Evolutionary conservation across 2,329 filamentous ascomycete species (phyloP).

Genomic region (Epichloe sibirici): DNA sequence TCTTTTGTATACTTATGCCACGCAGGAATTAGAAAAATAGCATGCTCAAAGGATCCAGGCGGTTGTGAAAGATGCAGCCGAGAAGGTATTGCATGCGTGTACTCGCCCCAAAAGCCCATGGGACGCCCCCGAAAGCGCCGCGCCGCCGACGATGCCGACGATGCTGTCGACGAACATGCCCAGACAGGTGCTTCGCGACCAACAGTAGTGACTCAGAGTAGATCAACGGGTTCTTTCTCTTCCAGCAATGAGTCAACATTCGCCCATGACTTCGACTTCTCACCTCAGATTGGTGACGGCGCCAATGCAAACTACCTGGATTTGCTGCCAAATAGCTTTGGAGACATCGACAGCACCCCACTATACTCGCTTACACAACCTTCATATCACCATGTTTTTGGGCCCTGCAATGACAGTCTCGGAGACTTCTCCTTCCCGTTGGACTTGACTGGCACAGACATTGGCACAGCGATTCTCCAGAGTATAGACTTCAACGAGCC

Average conservation of each 20-base stretch:
- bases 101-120: conserved; percentile 55
- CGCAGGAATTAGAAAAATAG: conserved; percentile 49
- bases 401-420: conserved; percentile 4
- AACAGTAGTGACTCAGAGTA: background rate
- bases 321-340: conserved; percentile 19
- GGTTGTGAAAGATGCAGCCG: conserved; percentile 47
- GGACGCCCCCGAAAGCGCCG: conserved; percentile 49
- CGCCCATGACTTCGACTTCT: conserved; percentile 21
- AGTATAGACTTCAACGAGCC: conserved; percentile 22
- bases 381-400: conserved; percentile 9
- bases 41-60: conserved; percentile 49
- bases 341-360: conserved; percentile 9
- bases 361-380: conserved; percentile 2
- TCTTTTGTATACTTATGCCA: conserved; percentile 8
- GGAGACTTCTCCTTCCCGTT: conserved; percentile 6
- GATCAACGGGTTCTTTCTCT: background rate
- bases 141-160: conserved; percentile 16
- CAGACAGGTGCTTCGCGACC: background rate
- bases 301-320: conserved; percentile 24
- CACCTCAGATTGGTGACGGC: conserved; percentile 16
- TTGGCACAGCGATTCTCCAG: conserved; percentile 18
- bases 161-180: background rate
- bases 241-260: background rate
- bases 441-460: conserved; percentile 8
- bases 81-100: conserved; percentile 46